phyloP scores from a whole-genome alignment of 2,329 filamentous ascomycete species.

The Elsinoe batatas region DNA sequence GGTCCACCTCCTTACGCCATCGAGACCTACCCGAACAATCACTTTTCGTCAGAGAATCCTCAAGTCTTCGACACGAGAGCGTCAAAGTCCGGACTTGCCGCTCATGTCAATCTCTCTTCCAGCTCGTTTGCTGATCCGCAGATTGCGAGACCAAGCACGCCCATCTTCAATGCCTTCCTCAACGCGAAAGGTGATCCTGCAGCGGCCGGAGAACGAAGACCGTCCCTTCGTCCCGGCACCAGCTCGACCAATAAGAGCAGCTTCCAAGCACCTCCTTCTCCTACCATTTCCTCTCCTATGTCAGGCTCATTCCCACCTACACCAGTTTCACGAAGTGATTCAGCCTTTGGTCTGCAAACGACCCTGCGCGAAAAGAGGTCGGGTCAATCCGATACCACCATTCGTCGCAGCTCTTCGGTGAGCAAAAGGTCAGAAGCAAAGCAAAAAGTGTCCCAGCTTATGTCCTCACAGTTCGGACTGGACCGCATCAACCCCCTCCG shows the following conservation, averaged over 20 bases:
- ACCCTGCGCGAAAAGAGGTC: conserved; percentile 90
- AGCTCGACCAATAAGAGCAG: conserved; percentile 44
- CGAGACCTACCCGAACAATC: conserved; percentile 83
- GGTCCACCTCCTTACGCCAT: conserved; percentile 88
- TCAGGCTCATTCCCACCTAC: conserved; percentile 70
- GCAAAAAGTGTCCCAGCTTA: conserved; percentile 18
- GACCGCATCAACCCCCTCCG: conserved; percentile 59
- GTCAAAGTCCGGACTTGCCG: conserved; percentile 62
- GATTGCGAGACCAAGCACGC: conserved; percentile 44
- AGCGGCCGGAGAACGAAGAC: conserved; percentile 58
- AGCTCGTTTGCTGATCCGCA: conserved; percentile 63
- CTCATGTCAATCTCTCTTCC: conserved; percentile 83
- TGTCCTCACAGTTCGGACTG: conserved; percentile 53
- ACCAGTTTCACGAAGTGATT: conserved; percentile 80
- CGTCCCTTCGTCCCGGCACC: conserved; percentile 38
- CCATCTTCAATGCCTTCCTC: conserved; percentile 86
- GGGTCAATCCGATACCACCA: conserved; percentile 72
- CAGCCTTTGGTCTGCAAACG: conserved; percentile 74
- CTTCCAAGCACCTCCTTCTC: conserved; percentile 46
- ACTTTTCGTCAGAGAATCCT: conserved; percentile 78
- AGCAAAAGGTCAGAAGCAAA: conserved; percentile 23
- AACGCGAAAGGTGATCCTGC: conserved; percentile 60
- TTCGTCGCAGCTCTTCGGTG: conserved; percentile 79
- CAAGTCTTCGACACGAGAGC: conserved; percentile 67
- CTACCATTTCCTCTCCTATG: conserved; percentile 68